Evolutionary conservation across 108 stramenopile species (phyloP).

Genomic region (Pseudonitzschia delicatissima): DNA sequence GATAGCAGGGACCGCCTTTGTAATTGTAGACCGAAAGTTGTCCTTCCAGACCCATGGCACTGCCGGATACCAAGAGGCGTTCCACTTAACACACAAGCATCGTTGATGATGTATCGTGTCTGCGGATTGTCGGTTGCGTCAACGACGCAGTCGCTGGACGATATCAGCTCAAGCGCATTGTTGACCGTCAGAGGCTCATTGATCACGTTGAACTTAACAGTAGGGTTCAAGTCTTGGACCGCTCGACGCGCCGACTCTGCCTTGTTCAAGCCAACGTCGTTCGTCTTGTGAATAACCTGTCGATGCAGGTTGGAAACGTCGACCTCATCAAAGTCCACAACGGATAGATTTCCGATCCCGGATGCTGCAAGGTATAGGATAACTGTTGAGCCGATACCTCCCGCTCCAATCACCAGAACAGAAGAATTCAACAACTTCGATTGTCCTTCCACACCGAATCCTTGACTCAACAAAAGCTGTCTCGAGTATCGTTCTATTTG

Average conservation of each 20-base stretch:
- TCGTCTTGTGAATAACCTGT: slow-evolving; percentile 86
- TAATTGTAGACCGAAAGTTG: slow-evolving; percentile 85
- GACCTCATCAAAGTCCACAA: slow-evolving; percentile 94
- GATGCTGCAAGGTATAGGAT: slow-evolving; percentile 76
- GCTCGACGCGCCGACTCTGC: slow-evolving; percentile 69
- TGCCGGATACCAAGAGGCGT: slow-evolving; percentile 82
- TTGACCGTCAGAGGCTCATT: slow-evolving; percentile 36
- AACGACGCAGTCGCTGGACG: slow-evolving; percentile 75
- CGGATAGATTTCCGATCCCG: slow-evolving; percentile 73
- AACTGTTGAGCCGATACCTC: slow-evolving; percentile 84
- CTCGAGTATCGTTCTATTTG: slow-evolving; percentile 81
- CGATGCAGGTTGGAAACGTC: slow-evolving; percentile 96
- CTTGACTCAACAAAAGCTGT: slow-evolving; percentile 64
- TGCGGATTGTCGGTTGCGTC: slow-evolving; percentile 97
- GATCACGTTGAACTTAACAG: slow-evolving; percentile 38
- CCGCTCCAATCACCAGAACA: slow-evolving; percentile 79
- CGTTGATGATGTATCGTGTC: slow-evolving; percentile 93
- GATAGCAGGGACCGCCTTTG: slow-evolving; percentile 67
- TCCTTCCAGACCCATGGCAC: slow-evolving; percentile 85
- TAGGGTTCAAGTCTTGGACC: slow-evolving; percentile 64
- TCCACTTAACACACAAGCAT: slow-evolving; percentile 88
- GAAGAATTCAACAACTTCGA: slow-evolving; percentile 56
- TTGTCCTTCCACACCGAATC: slow-evolving; percentile 84
- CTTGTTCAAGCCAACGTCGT: slow-evolving; percentile 74
- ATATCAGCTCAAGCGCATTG: slow-evolving; percentile 66